Evolutionary conservation across 192 early-diverging fungal species (phyloP).

Genomic region (Powellomyces hirtus): DNA sequence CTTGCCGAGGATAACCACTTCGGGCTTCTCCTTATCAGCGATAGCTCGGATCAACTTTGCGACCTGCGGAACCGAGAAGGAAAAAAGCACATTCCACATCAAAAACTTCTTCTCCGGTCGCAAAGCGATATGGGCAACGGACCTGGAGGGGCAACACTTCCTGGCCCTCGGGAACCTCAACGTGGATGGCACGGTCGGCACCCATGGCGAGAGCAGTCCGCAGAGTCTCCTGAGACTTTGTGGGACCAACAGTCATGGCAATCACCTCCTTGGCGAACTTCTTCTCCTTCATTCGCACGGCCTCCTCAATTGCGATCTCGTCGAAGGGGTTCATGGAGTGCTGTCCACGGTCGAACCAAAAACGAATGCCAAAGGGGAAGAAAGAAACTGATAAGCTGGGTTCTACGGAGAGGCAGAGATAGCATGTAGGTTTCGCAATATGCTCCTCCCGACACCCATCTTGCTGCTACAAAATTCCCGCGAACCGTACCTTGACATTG

Average conservation of each 20-base stretch:
- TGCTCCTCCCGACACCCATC: not conserved
- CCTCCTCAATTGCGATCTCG: slow-evolving; percentile 98
- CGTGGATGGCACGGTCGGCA: slow-evolving; percentile 91
- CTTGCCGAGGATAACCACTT: slow-evolving; percentile 94
- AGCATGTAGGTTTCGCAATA: no score
- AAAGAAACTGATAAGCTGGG: not conserved
- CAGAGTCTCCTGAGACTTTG: slow-evolving; percentile 88
- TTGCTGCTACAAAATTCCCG: not conserved
- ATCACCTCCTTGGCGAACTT: slow-evolving; percentile 77
- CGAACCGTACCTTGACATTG: slow-evolving; percentile 68
- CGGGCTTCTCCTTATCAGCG: slow-evolving; percentile 85
- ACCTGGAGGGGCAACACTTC: slow-evolving; percentile 74
- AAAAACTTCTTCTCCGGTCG: no score
- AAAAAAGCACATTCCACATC: no score
- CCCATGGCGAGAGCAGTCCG: slow-evolving; percentile 98
- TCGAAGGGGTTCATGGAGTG: slow-evolving; percentile 99
- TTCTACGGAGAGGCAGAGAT: no score
- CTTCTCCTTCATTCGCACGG: slow-evolving; percentile 88
- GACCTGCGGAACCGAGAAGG: no score
- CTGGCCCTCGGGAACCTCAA: slow-evolving; percentile 71
- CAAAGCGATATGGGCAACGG: no score
- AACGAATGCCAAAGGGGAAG: not conserved
- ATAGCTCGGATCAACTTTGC: slow-evolving; percentile 92
- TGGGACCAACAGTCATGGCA: slow-evolving; percentile 82
- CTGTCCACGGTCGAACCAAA: slow-evolving; percentile 17